Percentiles rank a stretch among this genome's conserved stretches.
These are phyloP conservation scores for Aureobasidium musti DNA, from an alignment of 2,329 filamentous ascomycete species.

Conservation along the genomic window DNA sequence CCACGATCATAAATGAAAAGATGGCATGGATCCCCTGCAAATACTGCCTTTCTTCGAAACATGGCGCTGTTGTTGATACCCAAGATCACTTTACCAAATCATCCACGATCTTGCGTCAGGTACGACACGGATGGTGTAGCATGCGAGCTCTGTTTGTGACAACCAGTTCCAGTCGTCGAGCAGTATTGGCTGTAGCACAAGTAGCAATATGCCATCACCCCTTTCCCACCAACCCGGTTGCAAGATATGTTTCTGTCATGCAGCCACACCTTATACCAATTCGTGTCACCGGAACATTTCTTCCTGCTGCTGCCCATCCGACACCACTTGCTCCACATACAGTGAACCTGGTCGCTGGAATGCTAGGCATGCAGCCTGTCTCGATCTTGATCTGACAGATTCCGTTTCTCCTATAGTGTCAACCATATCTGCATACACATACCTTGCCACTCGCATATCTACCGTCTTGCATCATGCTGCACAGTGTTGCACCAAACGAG, in stretches of 20 bases:
- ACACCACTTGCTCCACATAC: conserved; percentile 4
- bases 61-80: background rate
- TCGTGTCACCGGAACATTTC: conserved; percentile 22
- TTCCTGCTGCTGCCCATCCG: conserved; percentile 10
- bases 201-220: background rate
- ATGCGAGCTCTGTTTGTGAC: background rate
- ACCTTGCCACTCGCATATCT: background rate
- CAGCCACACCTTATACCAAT: conserved; percentile 29
- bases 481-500: conserved; percentile 8
- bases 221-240: conserved; percentile 25
- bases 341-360: conserved; percentile 24
- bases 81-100: background rate
- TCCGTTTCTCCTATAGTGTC: background rate
- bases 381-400: conserved; percentile 6
- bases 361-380: background rate
- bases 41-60: background rate
- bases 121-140: conserved; percentile 12
- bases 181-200: conserved; percentile 12
- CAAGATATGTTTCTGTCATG: conserved; percentile 13
- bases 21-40: background rate
- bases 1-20: background rate
- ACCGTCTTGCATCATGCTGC: conserved; percentile 9
- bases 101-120: conserved; percentile 11
- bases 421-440: conserved; percentile 3
- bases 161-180: conserved; percentile 2